Percentiles rank a stretch among this genome's conserved stretches.
Conservation (phyloP, 1,284 basidiomycete genomes). For the Pseudozyma hubeiensis region DNA sequence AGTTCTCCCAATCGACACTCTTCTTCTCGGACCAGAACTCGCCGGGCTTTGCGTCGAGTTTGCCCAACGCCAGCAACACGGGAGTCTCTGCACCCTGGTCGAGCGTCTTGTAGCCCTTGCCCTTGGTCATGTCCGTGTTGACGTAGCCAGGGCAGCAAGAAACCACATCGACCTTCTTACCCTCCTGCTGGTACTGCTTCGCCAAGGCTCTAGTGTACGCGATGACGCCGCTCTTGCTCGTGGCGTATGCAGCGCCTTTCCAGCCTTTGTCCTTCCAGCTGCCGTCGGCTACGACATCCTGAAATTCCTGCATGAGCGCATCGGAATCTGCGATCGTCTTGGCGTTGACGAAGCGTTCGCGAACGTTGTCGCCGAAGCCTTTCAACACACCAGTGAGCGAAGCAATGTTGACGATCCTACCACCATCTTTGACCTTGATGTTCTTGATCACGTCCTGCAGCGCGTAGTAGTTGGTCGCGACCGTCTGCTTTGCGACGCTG, state of each 20-base stretch:
- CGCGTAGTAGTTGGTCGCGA: slow-evolving; percentile 63
- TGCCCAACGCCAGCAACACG: slow-evolving; percentile 56
- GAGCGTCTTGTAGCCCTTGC: slow-evolving; percentile 56
- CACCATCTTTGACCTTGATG: slow-evolving; percentile 49
- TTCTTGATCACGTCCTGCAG: slow-evolving; percentile 52
- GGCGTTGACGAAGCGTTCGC: slow-evolving; percentile 42
- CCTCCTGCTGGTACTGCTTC: slow-evolving; percentile 40
- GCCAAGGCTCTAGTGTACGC: slow-evolving; percentile 55
- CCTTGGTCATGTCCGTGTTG: slow-evolving; percentile 62
- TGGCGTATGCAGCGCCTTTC: slow-evolving; percentile 61
- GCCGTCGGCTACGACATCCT: slow-evolving; percentile 49
- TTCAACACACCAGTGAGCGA: slow-evolving; percentile 54
- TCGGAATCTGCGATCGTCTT: slow-evolving; percentile 48
- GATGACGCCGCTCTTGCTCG: slow-evolving; percentile 60
- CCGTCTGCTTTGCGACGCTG: slow-evolving; percentile 59
- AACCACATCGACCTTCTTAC: slow-evolving; percentile 49
- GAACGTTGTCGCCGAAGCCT: slow-evolving; percentile 45
- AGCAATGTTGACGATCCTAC: slow-evolving; percentile 58
- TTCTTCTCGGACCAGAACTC: slow-evolving; percentile 49
- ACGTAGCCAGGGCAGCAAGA: slow-evolving; percentile 66
- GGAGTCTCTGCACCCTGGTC: slow-evolving; percentile 66
- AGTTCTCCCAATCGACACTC: slow-evolving; percentile 27
- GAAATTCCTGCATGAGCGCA: slow-evolving; percentile 53
- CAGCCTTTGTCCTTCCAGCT: slow-evolving; percentile 61
- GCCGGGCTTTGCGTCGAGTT: slow-evolving; percentile 43